Conservation (phyloP, 805 yeast species). For the Lipomyces lipofer region DNA sequence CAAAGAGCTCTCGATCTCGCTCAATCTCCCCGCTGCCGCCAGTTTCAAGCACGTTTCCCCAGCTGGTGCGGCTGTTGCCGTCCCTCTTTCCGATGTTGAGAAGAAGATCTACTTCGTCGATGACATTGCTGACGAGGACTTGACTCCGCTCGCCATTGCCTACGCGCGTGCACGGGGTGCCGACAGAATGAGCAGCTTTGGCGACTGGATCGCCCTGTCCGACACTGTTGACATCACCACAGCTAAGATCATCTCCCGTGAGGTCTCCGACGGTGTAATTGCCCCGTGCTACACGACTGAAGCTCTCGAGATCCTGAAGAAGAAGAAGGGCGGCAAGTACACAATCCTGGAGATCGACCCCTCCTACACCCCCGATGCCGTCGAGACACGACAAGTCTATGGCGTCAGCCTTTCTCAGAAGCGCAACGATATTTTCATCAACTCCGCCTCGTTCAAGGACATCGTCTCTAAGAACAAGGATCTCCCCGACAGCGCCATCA, state of each 20-base stretch:
- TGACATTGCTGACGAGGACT: constrained; percentile 76
- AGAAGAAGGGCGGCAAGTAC: constrained; percentile 97
- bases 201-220: constrained; percentile 96
- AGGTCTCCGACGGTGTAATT: constrained; percentile 97
- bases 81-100: constrained; percentile 87
- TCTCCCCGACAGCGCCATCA: constrained; percentile 85
- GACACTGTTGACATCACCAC: constrained; percentile 96
- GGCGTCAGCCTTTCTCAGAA: constrained; percentile 95
- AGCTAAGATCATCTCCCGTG: constrained; percentile 94
- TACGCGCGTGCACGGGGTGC: constrained; percentile 99
- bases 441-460: constrained; percentile 85
- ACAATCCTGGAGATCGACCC: constrained; percentile 96
- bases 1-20: constrained; percentile 90
- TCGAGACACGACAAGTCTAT: constrained; percentile 92
- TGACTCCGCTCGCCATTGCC: constrained; percentile 96
- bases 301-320: constrained; percentile 82
- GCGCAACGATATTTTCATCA: constrained; percentile 96
- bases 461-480: constrained; percentile 83
- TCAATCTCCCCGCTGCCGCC: constrained; percentile 97
- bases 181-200: constrained; percentile 98
- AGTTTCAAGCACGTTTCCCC: constrained; percentile 98
- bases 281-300: constrained; percentile 96
- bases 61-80: constrained; percentile 97
- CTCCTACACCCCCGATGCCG: constrained; percentile 73
- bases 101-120: constrained; percentile 93